Evolutionary conservation across 257 asterid species (phyloP).

Genomic region (Salvia hispanica): DNA sequence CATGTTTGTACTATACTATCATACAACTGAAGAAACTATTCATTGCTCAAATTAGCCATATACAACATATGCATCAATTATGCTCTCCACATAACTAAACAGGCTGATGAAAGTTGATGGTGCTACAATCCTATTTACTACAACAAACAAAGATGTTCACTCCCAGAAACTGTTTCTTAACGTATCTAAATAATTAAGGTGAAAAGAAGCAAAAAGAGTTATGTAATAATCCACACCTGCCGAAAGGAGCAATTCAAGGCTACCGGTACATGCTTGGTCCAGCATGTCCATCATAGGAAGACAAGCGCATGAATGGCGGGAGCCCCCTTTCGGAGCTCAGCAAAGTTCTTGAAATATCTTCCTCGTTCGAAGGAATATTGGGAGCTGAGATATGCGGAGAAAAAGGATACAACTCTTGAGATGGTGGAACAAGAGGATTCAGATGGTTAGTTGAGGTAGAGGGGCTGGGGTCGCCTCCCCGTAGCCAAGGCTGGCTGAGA

Average conservation of each 20-base stretch:
- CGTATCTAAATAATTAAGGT: neutral
- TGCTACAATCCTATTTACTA: slow-evolving; percentile 22
- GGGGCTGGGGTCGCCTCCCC: slow-evolving; percentile 34
- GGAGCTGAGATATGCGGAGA: slow-evolving; percentile 30
- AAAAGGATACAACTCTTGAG: slow-evolving; percentile 37
- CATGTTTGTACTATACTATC: neutral
- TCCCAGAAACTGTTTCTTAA: neutral
- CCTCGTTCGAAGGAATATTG: slow-evolving; percentile 39
- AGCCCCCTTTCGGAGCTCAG: slow-evolving; percentile 40
- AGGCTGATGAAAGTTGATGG: neutral
- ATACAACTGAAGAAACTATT: slow-evolving; percentile 24
- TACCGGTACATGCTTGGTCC: slow-evolving; percentile 51
- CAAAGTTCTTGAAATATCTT: slow-evolving; percentile 41
- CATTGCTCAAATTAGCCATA: slow-evolving; percentile 17
- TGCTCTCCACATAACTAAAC: neutral
- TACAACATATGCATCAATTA: neutral
- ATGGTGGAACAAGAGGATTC: slow-evolving; percentile 38
- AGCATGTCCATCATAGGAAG: slow-evolving; percentile 44
- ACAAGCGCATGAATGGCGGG: slow-evolving; percentile 48
- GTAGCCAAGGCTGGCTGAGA: slow-evolving; percentile 35
- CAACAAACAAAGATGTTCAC: slow-evolving; percentile 15
- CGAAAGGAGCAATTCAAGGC: slow-evolving; percentile 19
- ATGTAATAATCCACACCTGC: neutral
- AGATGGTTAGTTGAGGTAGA: slow-evolving; percentile 33
- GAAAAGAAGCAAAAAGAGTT: neutral